phyloP scores from a whole-genome alignment of 2,329 filamentous ascomycete species.

The Bisporella sp. region DNA sequence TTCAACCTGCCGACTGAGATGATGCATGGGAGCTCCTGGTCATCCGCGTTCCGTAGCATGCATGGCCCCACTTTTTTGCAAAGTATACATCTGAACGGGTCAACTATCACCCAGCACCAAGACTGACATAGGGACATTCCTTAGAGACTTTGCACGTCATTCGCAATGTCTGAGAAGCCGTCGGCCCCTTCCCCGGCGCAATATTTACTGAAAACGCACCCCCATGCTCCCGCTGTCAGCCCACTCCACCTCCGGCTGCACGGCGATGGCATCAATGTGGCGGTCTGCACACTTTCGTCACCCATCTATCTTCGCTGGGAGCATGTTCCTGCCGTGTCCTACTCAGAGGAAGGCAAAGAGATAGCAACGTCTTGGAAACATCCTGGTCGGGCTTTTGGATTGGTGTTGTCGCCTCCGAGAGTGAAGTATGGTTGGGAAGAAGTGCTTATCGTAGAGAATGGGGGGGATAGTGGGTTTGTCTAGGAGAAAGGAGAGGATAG shows the following conservation, averaged over 20 bases:
- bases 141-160: neutral
- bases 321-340: neutral
- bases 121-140: neutral
- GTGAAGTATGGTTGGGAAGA: neutral
- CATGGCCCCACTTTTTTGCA: neutral
- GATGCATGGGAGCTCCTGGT: neutral
- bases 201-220: neutral
- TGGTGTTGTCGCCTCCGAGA: neutral
- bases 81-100: neutral
- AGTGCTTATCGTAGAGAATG: neutral
- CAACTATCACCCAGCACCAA: neutral
- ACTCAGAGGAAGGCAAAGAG: neutral
- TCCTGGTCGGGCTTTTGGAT: neutral
- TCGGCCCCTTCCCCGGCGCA: neutral
- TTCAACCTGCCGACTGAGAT: neutral
- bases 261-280: neutral
- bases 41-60: neutral
- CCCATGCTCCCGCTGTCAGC: neutral
- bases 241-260: neutral
- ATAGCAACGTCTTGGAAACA: neutral
- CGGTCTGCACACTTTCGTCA: neutral
- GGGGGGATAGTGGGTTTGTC: neutral
- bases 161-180: neutral
- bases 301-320: neutral
- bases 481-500: neutral